Conservation (phyloP, 2,329 filamentous ascomycete species). For the Colletotrichum sp. region DNA sequence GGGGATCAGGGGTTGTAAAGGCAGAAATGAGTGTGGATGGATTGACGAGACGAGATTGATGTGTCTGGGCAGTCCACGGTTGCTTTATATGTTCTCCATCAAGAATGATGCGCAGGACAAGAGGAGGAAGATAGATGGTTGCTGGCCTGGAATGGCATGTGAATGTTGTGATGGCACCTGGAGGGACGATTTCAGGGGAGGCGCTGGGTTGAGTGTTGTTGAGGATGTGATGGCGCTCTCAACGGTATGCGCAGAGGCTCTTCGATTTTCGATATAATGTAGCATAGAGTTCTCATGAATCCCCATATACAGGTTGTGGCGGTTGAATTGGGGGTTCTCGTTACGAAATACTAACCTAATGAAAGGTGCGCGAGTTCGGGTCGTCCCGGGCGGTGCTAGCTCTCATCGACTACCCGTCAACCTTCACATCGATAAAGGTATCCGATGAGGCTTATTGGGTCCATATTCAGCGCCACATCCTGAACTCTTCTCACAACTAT, state of each 20-base stretch:
- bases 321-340: not conserved
- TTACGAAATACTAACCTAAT: accelerated
- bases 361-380: not conserved
- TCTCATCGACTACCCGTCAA: not conserved
- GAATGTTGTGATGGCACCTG: not conserved
- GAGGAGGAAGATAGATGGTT: not conserved
- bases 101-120: not conserved
- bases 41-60: not conserved
- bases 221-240: not conserved
- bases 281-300: not conserved
- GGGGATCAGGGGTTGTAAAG: not conserved
- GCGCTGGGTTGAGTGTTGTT: not conserved
- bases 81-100: not conserved
- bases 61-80: not conserved
- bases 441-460: not conserved
- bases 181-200: not conserved
- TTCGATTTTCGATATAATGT: not conserved
- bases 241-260: not conserved
- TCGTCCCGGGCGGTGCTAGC: not conserved
- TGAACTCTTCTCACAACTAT: not conserved
- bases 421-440: not conserved
- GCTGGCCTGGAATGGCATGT: not conserved
- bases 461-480: not conserved
- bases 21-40: not conserved
- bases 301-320: not conserved